Evolutionary conservation across 2,329 filamentous ascomycete genomes (phyloP).

Genomic region (Fusarium scirpi): DNA sequence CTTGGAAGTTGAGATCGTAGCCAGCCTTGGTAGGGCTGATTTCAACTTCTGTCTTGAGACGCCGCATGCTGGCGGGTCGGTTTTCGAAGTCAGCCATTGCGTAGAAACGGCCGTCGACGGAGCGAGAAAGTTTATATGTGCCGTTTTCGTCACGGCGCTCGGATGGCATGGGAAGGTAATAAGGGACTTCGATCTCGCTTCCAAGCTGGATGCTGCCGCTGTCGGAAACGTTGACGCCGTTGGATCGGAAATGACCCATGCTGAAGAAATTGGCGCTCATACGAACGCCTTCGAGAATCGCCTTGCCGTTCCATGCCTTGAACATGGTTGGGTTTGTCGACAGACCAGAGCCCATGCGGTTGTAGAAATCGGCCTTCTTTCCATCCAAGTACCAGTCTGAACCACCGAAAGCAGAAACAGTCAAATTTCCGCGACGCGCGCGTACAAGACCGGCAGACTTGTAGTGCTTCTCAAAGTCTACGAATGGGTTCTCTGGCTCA

Average conservation of each 20-base stretch:
- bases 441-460: conserved; percentile 15
- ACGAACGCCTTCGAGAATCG: conserved; percentile 20
- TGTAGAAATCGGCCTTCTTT: conserved; percentile 30
- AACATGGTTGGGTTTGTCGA: conserved; percentile 36
- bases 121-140: conserved; percentile 11
- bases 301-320: conserved; percentile 34
- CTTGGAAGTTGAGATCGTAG: conserved; percentile 18
- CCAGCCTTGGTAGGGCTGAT: conserved; percentile 8
- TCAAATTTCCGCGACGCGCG: conserved; percentile 17
- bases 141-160: conserved; percentile 11
- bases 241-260: conserved; percentile 33
- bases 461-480: conserved; percentile 14
- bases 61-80: conserved; percentile 10
- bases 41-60: conserved; percentile 22
- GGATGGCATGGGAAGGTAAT: conserved; percentile 18
- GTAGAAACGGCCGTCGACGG: conserved; percentile 19
- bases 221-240: conserved; percentile 7
- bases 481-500: conserved; percentile 1
- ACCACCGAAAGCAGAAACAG: conserved; percentile 28
- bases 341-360: conserved; percentile 29
- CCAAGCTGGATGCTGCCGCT: background rate
- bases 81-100: conserved; percentile 26
- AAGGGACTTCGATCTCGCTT: conserved; percentile 20
- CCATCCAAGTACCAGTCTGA: conserved; percentile 31
- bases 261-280: conserved; percentile 31